Base-by-base conservation (phyloP, 768 basidiomycete species). In the Suillus plorans region DNA sequence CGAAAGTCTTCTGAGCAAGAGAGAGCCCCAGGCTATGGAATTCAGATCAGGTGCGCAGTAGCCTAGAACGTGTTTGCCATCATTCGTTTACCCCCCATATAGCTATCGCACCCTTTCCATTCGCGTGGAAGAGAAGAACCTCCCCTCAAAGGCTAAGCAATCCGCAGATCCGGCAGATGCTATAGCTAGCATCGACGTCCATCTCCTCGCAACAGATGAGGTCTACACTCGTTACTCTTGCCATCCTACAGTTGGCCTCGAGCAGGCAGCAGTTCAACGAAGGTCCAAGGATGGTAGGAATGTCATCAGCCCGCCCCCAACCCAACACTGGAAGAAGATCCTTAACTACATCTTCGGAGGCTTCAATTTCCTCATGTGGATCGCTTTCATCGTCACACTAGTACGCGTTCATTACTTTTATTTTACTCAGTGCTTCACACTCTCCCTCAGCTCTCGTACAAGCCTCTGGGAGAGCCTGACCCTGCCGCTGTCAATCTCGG, bases 271-370 rank as follows among this genome's bases (percentile, higher is more conserved):
- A 12, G 79, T 84, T 36, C 73, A 77, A 60, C 77, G 83, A 31
- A 74, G 71, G n/a, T 63, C 78, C 16, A 71, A 74, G 42, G 69
- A 77, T 16, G 82, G 82, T 6, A 81, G 77, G 67, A 87, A 87
- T 69, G 73, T 80, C 50, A 82, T 87, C 25, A 81, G 80, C 25
- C 80, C 84, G 0, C 83, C 83, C 3, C 80, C 79, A 4, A 80
- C 79, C 8, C 80, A 83, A 68, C 79, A 77, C 68, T 83, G 74
- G 78, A 78, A 80, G 69, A 86, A 85, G 76, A 75, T 79, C 37
- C 69, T 84, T 20, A 81, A 80, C 68, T 87, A 85, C 61, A 64
- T 87, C 57, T 84, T 87, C 55, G 84, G 85, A 49, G 86, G 86
- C 1, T 87, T 87, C 71, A 86, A 86, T 60, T 80, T 80, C 61